Conservation (phyloP, 352 stramenopile species). For the Phytophthora podocarpi region DNA sequence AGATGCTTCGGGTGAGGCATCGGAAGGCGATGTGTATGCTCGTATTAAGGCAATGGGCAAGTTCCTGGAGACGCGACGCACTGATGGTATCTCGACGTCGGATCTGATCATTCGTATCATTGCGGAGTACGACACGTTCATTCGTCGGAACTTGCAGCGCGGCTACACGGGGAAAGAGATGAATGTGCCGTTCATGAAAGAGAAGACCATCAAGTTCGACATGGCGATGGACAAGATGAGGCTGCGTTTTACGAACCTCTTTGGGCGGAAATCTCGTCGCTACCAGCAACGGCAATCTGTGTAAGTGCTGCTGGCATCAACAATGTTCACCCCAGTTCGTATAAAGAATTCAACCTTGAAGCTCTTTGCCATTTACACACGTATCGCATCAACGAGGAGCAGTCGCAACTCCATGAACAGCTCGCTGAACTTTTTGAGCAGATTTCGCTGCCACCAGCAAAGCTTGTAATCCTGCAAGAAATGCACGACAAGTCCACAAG, state of each 20-base stretch:
- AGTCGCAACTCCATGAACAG: constrained; percentile 17
- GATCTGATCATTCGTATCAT: constrained; percentile 92
- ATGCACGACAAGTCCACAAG: not conserved
- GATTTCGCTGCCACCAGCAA: constrained; percentile 39
- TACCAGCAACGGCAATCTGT: constrained; percentile 28
- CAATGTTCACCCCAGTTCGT: not conserved
- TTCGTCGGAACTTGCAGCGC: constrained; percentile 87
- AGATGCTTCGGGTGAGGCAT: constrained; percentile 70
- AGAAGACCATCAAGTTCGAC: constrained; percentile 86
- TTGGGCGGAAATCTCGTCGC: constrained; percentile 15
- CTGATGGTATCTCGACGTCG: constrained; percentile 89
- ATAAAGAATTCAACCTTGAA: not conserved
- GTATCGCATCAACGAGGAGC: not conserved
- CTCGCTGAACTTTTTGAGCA: constrained; percentile 34
- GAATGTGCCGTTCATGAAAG: constrained; percentile 88
- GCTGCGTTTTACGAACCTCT: constrained; percentile 27
- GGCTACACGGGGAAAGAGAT: constrained; percentile 92
- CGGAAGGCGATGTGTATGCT: constrained; percentile 83
- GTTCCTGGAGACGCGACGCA: constrained; percentile 85
- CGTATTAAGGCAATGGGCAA: constrained; percentile 89
- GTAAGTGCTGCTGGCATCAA: constrained; percentile 4
- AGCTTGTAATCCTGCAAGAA: constrained; percentile 37
- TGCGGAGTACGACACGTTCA: constrained; percentile 92
- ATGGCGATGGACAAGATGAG: constrained; percentile 80
- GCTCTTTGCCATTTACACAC: not conserved